These are phyloP conservation scores for Cryptosporidium felis DNA, from an alignment of 169 alveolate genomes.

Conservation along the genomic window DNA sequence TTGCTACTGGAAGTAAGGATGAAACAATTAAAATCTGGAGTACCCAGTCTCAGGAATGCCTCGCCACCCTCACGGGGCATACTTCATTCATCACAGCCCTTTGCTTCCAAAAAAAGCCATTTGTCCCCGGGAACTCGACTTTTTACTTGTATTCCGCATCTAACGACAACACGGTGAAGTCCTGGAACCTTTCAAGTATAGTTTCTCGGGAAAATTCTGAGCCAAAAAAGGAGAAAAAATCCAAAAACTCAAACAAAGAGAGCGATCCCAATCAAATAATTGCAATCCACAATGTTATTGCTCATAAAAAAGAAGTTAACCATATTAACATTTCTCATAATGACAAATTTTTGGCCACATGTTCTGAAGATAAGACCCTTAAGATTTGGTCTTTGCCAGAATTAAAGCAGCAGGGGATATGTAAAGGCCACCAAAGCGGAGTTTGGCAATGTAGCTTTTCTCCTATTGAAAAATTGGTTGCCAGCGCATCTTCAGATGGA, in stretches of 20 bases:
- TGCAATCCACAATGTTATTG: slow-evolving; percentile 45
- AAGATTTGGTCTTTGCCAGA: slow-evolving; percentile 80
- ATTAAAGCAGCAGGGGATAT: slow-evolving; percentile 56
- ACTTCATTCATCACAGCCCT: slow-evolving; percentile 85
- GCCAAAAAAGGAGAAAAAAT: slow-evolving; percentile 25
- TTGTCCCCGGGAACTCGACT: slow-evolving; percentile 74
- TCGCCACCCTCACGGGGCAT: slow-evolving; percentile 81
- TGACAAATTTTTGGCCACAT: slow-evolving; percentile 79
- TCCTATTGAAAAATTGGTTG: slow-evolving; percentile 80
- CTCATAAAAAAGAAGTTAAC: slow-evolving; percentile 63
- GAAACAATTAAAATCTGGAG: slow-evolving; percentile 84
- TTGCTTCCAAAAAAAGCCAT: slow-evolving; percentile 77
- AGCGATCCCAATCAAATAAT: slow-evolving; percentile 45
- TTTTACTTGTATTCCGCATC: slow-evolving; percentile 81
- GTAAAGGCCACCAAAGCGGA: slow-evolving; percentile 81
- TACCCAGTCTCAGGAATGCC: slow-evolving; percentile 74
- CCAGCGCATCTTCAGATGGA: slow-evolving; percentile 86
- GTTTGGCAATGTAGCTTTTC: slow-evolving; percentile 82
- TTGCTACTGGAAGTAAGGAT: slow-evolving; percentile 84
- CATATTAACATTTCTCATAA: slow-evolving; percentile 35
- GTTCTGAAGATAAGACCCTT: slow-evolving; percentile 84
- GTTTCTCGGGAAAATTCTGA: background rate
- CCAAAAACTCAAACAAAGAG: slow-evolving; percentile 64
- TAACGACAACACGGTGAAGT: slow-evolving; percentile 81
- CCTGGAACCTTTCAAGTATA: slow-evolving; percentile 70